Conservation (phyloP, 1,284 basidiomycete species). For the Sporisorium exsertum region DNA sequence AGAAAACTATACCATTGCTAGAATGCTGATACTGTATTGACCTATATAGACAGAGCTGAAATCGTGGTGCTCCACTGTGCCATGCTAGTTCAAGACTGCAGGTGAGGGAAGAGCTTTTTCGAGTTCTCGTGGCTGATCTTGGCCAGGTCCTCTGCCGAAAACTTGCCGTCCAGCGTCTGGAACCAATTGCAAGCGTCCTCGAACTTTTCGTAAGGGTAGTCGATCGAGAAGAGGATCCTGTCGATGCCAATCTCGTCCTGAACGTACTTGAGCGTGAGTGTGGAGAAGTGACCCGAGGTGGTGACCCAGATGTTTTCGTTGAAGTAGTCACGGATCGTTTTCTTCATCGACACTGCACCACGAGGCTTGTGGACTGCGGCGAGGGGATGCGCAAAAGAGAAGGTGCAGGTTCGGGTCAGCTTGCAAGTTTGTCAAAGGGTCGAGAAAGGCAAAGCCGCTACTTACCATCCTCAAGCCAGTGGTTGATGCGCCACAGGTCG, state of each 20-base stretch:
- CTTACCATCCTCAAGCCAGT: slow-evolving; percentile 67
- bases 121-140: slow-evolving; percentile 53
- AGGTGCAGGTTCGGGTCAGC: not conserved
- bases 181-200: slow-evolving; percentile 68
- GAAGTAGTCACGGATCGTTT: slow-evolving; percentile 57
- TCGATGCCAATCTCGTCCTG: slow-evolving; percentile 63
- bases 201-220: slow-evolving; percentile 69
- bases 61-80: too few relatives aligned
- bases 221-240: slow-evolving; percentile 68
- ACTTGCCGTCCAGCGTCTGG: slow-evolving; percentile 40
- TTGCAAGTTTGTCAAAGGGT: too few relatives aligned
- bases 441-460: not conserved
- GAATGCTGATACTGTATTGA: not conserved
- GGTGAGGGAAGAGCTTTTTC: slow-evolving; percentile 46
- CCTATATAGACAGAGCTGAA: not conserved
- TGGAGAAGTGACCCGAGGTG: slow-evolving; percentile 61
- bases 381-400: not conserved
- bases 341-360: slow-evolving; percentile 53
- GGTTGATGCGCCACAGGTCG: slow-evolving; percentile 68
- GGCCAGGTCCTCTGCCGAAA: slow-evolving; percentile 39
- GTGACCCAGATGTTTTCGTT: slow-evolving; percentile 66
- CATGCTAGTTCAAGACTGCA: slow-evolving; percentile 22
- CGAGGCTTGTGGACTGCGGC: slow-evolving; percentile 57
- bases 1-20: not conserved
- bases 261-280: slow-evolving; percentile 57